These are phyloP conservation scores for Gymnopilus junonius DNA, from an alignment of 768 basidiomycete species.

Conservation along the genomic window DNA sequence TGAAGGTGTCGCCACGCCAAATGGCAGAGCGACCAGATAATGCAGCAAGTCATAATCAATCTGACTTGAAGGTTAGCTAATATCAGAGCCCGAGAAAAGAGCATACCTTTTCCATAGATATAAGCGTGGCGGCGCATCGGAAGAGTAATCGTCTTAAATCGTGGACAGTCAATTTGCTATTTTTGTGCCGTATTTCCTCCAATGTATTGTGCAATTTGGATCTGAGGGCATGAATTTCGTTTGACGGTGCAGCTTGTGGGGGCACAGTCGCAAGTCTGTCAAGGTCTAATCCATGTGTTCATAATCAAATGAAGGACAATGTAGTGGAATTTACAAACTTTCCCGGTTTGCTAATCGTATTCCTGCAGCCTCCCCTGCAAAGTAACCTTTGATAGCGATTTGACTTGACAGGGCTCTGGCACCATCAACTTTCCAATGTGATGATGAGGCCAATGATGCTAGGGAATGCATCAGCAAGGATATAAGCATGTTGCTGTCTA, in stretches of 20 bases:
- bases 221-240: conserved; percentile 70
- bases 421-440: conserved; percentile 76
- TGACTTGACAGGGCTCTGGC: conserved; percentile 84
- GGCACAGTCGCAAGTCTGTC: conserved; percentile 65
- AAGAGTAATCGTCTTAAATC: conserved; percentile 88
- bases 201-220: conserved; percentile 68
- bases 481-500: background rate
- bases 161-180: conserved; percentile 73
- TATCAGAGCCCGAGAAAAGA: background rate
- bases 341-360: conserved; percentile 69
- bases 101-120: conserved; percentile 66
- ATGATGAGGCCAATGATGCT: conserved; percentile 61
- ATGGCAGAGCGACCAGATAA: conserved; percentile 86
- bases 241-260: conserved; percentile 58
- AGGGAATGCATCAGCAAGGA: conserved; percentile 7
- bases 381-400: conserved; percentile 91
- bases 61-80: conserved; percentile 40
- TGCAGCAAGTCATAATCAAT: conserved; percentile 86
- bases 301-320: background rate
- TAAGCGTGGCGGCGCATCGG: conserved; percentile 81
- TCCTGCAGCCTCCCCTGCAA: conserved; percentile 84
- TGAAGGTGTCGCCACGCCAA: conserved; percentile 86
- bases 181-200: conserved; percentile 71
- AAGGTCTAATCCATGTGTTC: conserved; percentile 42
- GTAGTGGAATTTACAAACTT: conserved; percentile 43